Conservation (phyloP, 345 rosid genomes). For the Hibiscus tridactylites region DNA sequence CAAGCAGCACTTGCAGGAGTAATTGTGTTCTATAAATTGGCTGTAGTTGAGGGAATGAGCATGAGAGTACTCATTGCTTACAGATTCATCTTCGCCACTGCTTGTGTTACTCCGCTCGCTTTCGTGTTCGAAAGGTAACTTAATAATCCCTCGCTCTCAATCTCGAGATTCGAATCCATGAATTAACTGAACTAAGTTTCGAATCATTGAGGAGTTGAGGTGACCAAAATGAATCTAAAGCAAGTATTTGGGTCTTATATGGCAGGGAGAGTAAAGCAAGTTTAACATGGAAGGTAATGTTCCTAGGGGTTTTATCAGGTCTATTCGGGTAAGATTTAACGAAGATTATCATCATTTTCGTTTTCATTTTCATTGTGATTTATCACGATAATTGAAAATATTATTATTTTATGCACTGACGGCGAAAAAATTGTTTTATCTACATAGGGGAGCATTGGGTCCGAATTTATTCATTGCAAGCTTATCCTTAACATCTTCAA, state of each 20-base stretch:
- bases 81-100: constrained; percentile 3
- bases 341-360: not conserved
- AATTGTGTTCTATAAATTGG: not conserved
- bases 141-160: too few species aligned
- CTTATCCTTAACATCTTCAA: constrained; percentile 1
- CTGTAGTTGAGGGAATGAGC: constrained; percentile 3
- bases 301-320: not conserved
- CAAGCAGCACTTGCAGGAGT: constrained; percentile 2
- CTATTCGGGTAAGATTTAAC: not conserved
- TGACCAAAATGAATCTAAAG: too few species aligned
- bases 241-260: too few species aligned
- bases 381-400: too few species aligned
- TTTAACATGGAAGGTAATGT: not conserved
- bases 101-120: not conserved
- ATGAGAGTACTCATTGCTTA: not conserved
- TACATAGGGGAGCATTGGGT: not conserved
- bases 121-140: not conserved
- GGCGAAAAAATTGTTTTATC: too few species aligned
- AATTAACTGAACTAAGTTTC: too few species aligned
- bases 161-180: too few species aligned
- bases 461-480: constrained; percentile 5
- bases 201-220: too few species aligned
- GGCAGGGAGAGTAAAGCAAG: not conserved
- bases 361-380: not conserved
- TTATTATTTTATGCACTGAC: too few species aligned